Evolutionary conservation across 139 green algal species (phyloP).

Genomic region (Pedinophyceae sp.): DNA sequence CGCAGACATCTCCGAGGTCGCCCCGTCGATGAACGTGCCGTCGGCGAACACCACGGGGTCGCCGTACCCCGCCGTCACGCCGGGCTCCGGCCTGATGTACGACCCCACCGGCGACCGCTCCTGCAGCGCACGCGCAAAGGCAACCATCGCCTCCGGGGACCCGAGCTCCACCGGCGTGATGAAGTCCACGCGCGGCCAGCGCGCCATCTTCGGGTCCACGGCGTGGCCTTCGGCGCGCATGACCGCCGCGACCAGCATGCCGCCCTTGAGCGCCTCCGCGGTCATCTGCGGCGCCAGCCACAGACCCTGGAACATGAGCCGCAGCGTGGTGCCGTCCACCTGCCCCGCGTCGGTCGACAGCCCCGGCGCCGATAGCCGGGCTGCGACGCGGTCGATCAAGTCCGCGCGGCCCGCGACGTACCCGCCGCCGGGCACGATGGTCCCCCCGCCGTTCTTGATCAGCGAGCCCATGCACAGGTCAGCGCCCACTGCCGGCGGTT

Average conservation of each 20-base stretch:
- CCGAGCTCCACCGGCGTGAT: conserved; percentile 77
- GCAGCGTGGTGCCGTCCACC: conserved; percentile 43
- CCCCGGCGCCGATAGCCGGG: conserved; percentile 68
- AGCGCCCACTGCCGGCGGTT: conserved; percentile 41
- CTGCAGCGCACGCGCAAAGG: conserved; percentile 77
- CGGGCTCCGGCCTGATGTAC: conserved; percentile 67
- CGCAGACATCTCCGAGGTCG: conserved; percentile 73
- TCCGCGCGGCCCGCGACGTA: conserved; percentile 74
- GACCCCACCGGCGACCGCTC: conserved; percentile 59
- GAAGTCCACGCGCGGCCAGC: conserved; percentile 25
- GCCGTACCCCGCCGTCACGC: conserved; percentile 74
- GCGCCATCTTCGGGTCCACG: not conserved
- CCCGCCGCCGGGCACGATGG: conserved; percentile 68
- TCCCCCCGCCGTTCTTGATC: conserved; percentile 85
- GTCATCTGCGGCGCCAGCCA: conserved; percentile 72
- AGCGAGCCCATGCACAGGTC: conserved; percentile 83
- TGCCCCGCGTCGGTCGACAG: conserved; percentile 67
- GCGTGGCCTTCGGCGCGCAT: conserved; percentile 8
- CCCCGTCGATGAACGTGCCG: conserved; percentile 89
- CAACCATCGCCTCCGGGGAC: conserved; percentile 40
- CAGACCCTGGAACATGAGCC: conserved; percentile 72
- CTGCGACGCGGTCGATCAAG: conserved; percentile 49
- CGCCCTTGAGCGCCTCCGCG: conserved; percentile 84
- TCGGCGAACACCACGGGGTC: conserved; percentile 88
- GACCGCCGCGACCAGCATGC: conserved; percentile 55